Conservation (phyloP, 495 filamentous ascomycete genomes). For the Chaetomium fimeti region DNA sequence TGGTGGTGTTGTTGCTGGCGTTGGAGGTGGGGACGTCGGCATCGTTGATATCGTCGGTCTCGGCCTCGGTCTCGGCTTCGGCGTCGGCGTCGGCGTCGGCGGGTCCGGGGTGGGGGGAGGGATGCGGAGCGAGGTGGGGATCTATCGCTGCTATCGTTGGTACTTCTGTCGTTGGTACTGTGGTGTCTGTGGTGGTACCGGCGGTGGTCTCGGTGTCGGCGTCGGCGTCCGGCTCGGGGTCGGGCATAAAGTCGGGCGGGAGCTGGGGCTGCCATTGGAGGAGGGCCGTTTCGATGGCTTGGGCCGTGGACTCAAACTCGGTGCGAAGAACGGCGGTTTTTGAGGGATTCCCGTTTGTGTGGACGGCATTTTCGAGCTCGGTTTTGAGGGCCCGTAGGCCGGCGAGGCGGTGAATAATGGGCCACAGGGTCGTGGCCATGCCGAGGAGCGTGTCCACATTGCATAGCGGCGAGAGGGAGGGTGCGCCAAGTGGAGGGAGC, state of each 20-base stretch:
- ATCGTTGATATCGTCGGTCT: neutral
- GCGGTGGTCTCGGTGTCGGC: neutral
- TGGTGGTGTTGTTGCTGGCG: neutral
- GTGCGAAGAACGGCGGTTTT: slow-evolving; percentile 54
- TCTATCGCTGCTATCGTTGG: too few relatives aligned
- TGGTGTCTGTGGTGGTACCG: too few relatives aligned
- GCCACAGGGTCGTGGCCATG: slow-evolving; percentile 61
- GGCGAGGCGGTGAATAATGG: slow-evolving; percentile 60
- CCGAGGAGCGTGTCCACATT: slow-evolving; percentile 62
- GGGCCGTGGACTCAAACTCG: slow-evolving; percentile 55
- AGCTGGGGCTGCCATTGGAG: slow-evolving; percentile 53
- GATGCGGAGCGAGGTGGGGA: too few relatives aligned
- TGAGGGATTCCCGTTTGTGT: slow-evolving; percentile 36
- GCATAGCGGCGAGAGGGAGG: slow-evolving; percentile 44
- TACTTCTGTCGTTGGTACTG: neutral
- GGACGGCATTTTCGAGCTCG: slow-evolving; percentile 48
- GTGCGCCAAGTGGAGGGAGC: slow-evolving; percentile 48
- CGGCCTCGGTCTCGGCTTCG: too few relatives aligned
- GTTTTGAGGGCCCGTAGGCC: slow-evolving; percentile 53
- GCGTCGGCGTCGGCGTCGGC: too few relatives aligned
- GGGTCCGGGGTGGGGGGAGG: too few relatives aligned
- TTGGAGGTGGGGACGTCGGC: slow-evolving; percentile 12
- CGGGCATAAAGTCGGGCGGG: slow-evolving; percentile 33
- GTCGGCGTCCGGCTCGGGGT: slow-evolving; percentile 1
- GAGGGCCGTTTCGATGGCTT: slow-evolving; percentile 57